Evolutionary conservation across 2,329 filamentous ascomycete genomes (phyloP), one percentile per base, ranked within the genome.

Genomic region (Gyromitra esculenta): DNA sequence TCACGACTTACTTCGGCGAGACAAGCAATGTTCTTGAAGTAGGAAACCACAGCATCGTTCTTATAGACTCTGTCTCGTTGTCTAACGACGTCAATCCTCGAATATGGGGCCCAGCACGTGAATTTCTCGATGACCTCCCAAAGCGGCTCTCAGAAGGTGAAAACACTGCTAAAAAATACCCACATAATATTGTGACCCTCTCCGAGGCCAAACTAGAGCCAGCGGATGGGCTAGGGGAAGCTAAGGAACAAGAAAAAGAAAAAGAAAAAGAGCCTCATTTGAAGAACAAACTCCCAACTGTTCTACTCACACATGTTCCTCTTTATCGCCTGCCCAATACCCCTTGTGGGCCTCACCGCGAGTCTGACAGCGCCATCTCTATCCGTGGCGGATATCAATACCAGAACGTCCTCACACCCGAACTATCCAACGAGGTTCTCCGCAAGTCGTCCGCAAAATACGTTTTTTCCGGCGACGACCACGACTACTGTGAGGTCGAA

Each of bases 21-120:
- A 89, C 91, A n/a, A 98, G 97, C 83, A 88, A 93, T 7, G 90
- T 99, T 21, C 94, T 98, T 82, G 88, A 98, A 4, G 87, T 98
- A 68, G 96, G 93, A 11, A 99, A 99, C 82, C 96, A 99, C 83
- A 96, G 93, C 0, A 94, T 99, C 82, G 92, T 99, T 21, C 96
- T 93, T 0, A 88, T 99, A 6, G 96, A 99, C 82, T 89, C 91
- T 0, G 91, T 97, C 3, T 97, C 94, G 0, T 84, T 98, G 81
- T 97, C 93, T 81, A 82, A 85, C 62, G 85, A 87, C 82, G 37
- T 81, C 80, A 85, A 87, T 48, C 50, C 68, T 9, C 83, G 85
- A 52, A 91, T 98, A 18, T 97, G 92, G 86, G 87, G 87, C 31
- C 93, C 94, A 0, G 89, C 91, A 0, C 87, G 91, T 79, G 88